Conservation (phyloP, 2,329 filamentous ascomycete species). For the Fusarium paranaense region DNA sequence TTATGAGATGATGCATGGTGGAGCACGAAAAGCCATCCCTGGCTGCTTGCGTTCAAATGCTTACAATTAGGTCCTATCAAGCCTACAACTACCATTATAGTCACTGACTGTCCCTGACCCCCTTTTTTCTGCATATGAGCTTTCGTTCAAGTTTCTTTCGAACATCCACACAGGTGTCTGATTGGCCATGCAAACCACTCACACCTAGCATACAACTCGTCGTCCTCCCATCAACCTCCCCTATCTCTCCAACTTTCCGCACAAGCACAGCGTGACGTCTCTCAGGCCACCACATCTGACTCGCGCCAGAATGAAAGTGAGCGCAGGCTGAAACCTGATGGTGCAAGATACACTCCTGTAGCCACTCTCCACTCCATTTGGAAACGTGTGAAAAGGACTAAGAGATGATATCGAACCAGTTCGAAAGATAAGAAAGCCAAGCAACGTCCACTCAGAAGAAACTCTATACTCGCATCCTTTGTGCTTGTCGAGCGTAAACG, state of each 20-base stretch:
- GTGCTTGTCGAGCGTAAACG: background rate
- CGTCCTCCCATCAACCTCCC: background rate
- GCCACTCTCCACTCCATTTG: background rate
- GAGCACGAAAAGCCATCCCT: background rate
- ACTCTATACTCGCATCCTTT: background rate
- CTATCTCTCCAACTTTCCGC: background rate
- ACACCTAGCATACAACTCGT: background rate
- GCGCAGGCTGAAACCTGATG: slow-evolving; percentile 27
- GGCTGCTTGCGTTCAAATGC: background rate
- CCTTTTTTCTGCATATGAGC: background rate
- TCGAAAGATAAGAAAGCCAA: background rate
- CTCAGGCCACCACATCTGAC: background rate
- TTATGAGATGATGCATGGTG: background rate
- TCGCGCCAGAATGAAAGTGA: background rate
- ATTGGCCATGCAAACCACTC: background rate
- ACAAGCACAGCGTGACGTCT: background rate
- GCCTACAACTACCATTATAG: background rate
- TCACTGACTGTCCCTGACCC: background rate
- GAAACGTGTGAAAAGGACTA: background rate
- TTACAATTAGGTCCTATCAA: slow-evolving; percentile 11
- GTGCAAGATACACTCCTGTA: background rate
- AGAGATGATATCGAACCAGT: background rate
- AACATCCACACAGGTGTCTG: background rate
- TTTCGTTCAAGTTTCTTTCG: background rate
- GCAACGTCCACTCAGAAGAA: background rate